Base-by-base conservation (phyloP, 805 yeast genomes). In the Spathaspora passalidarum region DNA sequence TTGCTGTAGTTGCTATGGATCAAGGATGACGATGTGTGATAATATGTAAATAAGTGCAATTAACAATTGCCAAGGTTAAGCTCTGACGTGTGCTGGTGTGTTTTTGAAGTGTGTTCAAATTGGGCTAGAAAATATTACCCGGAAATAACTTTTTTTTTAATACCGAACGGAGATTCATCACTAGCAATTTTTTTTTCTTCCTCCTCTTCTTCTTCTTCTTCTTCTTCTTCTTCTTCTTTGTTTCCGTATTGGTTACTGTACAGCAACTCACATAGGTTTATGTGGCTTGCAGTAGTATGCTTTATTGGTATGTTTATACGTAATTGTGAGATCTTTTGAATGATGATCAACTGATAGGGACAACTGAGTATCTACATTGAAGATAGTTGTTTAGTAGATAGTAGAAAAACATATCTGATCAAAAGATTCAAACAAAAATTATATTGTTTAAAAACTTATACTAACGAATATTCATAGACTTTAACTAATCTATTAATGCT, bases 271-370 rank as follows among this genome's bases (percentile, higher is more conserved):
- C 34, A 8, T 29, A 29, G 34, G 34, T n/a, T n/a, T 29, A 29
- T 29, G 34, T 29, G 14, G 14, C 14, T 7, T 29, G 34, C 34
- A 13, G 34, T 29, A 29, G 16, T 29, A 25, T 10, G 16, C 16
- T 17, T 3, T 29, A 29, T 13, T 29, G 16, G 34, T 29, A 23
- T 40, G 20, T 40, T 21, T 26, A 11, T 2, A 8, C 8, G 16
- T 26, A 25, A 25, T 34, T 22, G 21, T 26, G 29, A 9, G 41
- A 23, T 19, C 16, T 32, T 32, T 46, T 14, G 32, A 11, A 47
- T 51, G 55, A 54, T 54, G 57, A 54, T 38, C 40, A 39, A 44
- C 46, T 50, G 62, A 58, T 58, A 58, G 62, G 62, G 62, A 58
- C 62, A 58, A 58, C 62, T 58, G 62, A 58, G 57, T 45, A 42